phyloP scores from a whole-genome alignment of 306 rosid genomes.

The Vigna reflexopilosa region DNA sequence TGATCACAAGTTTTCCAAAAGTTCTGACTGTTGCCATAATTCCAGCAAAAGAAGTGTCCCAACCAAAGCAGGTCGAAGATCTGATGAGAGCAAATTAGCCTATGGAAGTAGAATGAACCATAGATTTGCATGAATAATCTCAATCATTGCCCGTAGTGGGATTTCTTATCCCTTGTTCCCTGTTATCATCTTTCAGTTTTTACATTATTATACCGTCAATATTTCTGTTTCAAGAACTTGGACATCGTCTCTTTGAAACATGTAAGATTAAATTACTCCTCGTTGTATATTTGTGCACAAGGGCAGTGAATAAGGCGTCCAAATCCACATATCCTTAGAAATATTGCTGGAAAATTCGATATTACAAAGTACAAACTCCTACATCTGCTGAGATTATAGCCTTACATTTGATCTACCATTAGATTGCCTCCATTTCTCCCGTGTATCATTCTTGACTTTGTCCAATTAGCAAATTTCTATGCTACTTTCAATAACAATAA shows the following conservation, averaged over 20 bases:
- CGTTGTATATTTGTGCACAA: conserved; percentile 44
- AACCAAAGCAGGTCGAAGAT: conserved; percentile 57
- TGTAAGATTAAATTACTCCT: conserved; percentile 40
- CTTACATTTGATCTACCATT: not conserved
- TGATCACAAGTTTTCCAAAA: conserved; percentile 61
- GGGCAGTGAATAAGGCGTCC: conserved; percentile 41
- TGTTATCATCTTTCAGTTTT: conserved; percentile 45
- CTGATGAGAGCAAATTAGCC: conserved; percentile 65
- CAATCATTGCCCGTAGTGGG: conserved; percentile 24
- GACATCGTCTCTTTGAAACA: conserved; percentile 37
- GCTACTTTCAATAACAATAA: not conserved
- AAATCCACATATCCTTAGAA: conserved; percentile 2
- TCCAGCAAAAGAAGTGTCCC: conserved; percentile 44
- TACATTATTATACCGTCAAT: conserved; percentile 31
- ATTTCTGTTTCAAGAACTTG: conserved; percentile 43
- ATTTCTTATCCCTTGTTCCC: conserved; percentile 40
- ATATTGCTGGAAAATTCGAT: conserved; percentile 10
- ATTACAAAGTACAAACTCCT: not conserved
- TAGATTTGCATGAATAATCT: conserved; percentile 46
- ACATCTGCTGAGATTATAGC: not conserved
- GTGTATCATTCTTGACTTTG: not conserved
- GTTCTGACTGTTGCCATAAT: conserved; percentile 77
- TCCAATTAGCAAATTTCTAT: not conserved
- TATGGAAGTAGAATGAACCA: conserved; percentile 61
- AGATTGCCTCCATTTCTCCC: not conserved